Conservation (phyloP, 768 basidiomycete species). For the Pholiota microspora region DNA sequence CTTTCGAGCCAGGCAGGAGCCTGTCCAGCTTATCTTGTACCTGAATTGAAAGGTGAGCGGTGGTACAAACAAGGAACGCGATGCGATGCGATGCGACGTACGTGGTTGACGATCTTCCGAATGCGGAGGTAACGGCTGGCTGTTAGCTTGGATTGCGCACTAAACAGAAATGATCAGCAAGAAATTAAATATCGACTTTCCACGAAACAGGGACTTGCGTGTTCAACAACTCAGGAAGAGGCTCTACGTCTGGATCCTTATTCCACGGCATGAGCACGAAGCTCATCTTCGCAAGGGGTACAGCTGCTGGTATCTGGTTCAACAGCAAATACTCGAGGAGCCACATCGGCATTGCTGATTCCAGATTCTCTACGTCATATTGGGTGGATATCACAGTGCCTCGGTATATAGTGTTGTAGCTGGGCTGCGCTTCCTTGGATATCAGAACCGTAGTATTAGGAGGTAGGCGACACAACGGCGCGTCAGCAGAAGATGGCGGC, state of each 20-base stretch:
- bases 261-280: constrained; percentile 86
- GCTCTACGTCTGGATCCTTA: constrained; percentile 54
- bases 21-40: constrained; percentile 83
- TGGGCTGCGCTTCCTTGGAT: constrained; percentile 74
- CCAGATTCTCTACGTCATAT: constrained; percentile 47
- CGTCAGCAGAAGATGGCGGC: constrained; percentile 72
- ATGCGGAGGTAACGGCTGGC: constrained; percentile 85
- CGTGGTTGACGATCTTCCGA: constrained; percentile 80
- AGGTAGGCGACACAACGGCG: constrained; percentile 62
- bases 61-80: too few relatives aligned
- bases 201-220: constrained; percentile 53
- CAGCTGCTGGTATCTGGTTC: constrained; percentile 52
- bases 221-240: constrained; percentile 80
- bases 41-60: constrained; percentile 31
- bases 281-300: constrained; percentile 71
- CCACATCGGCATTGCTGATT: constrained; percentile 85
- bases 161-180: constrained; percentile 23
- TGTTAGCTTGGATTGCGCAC: constrained; percentile 81
- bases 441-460: constrained; percentile 67
- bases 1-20: constrained; percentile 31
- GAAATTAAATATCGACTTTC: background rate
- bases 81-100: too few relatives aligned
- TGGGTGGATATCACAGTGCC: constrained; percentile 58
- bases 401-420: constrained; percentile 77
- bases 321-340: constrained; percentile 81